A percentile compares a stretch with the other conserved stretches of the same genome.
Conservation (phyloP, 306 rosid species). For the Citrullus colocynthis region DNA sequence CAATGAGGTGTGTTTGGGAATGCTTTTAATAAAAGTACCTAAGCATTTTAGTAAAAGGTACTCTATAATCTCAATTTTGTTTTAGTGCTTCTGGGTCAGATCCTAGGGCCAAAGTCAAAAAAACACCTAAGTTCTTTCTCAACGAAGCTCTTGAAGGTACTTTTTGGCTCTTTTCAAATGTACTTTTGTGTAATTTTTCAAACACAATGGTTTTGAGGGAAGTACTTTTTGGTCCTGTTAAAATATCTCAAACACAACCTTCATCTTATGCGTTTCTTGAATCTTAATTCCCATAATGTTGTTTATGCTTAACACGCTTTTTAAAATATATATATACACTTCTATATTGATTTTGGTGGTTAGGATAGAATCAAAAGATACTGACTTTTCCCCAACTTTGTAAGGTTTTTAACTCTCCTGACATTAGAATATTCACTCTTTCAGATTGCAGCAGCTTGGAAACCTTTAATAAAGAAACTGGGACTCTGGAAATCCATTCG, state of each 20-base stretch:
- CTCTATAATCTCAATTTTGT: no score
- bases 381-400: neutral
- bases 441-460: slow-evolving; percentile 94
- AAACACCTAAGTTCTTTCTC: no score
- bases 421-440: slow-evolving; percentile 9
- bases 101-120: no score
- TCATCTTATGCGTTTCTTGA: no score
- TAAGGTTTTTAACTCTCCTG: neutral
- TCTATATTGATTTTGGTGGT: neutral
- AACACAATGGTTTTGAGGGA: no score
- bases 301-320: no score
- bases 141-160: no score
- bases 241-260: no score
- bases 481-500: slow-evolving; percentile 82
- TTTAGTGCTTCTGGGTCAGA: no score
- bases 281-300: no score
- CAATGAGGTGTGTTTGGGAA: neutral
- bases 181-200: no score
- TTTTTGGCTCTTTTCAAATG: no score
- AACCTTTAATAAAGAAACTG: slow-evolving; percentile 56
- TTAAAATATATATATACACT: neutral
- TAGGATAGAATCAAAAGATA: neutral
- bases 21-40: neutral
- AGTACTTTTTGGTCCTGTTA: neutral
- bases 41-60: neutral